phyloP scores from a whole-genome alignment of 495 filamentous ascomycete genomes.

The Evernia prunastri region DNA sequence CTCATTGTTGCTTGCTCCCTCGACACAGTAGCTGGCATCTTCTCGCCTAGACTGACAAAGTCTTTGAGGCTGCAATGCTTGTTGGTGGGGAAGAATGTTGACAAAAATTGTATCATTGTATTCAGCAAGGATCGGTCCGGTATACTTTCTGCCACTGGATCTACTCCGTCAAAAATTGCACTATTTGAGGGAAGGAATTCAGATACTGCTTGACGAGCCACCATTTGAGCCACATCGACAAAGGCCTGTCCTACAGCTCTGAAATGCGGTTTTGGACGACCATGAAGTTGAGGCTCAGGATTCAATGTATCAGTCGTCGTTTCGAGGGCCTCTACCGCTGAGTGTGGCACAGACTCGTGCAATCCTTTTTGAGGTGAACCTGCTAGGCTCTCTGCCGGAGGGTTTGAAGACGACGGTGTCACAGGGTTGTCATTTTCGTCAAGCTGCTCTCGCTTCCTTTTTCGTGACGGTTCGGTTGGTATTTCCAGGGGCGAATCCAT shows the following conservation, averaged over 20 bases:
- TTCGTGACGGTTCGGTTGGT: background rate
- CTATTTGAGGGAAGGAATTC: background rate
- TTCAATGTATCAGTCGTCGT: background rate
- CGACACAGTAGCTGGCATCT: background rate
- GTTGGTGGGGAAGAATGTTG: background rate
- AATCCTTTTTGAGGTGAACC: background rate
- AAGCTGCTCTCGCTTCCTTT: conserved; percentile 9
- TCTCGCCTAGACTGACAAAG: conserved; percentile 1
- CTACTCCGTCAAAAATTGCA: background rate
- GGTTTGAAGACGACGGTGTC: background rate
- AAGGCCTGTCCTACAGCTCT: conserved; percentile 13
- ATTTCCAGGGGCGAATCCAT: background rate
- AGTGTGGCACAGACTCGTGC: too few species aligned
- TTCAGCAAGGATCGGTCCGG: background rate
- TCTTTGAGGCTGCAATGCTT: conserved; percentile 12
- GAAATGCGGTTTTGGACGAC: background rate
- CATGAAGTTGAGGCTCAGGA: background rate
- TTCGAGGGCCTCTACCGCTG: background rate
- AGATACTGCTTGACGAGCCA: conserved; percentile 18
- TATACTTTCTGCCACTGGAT: background rate
- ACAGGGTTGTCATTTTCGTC: background rate
- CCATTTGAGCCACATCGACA: conserved; percentile 20
- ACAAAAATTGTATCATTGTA: background rate
- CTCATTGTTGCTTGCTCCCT: background rate
- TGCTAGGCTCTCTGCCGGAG: background rate